Evolutionary conservation across 169 alveolate species (phyloP), one percentile per base, ranked within the genome.

Genomic region (Cryptosporidium muris): DNA sequence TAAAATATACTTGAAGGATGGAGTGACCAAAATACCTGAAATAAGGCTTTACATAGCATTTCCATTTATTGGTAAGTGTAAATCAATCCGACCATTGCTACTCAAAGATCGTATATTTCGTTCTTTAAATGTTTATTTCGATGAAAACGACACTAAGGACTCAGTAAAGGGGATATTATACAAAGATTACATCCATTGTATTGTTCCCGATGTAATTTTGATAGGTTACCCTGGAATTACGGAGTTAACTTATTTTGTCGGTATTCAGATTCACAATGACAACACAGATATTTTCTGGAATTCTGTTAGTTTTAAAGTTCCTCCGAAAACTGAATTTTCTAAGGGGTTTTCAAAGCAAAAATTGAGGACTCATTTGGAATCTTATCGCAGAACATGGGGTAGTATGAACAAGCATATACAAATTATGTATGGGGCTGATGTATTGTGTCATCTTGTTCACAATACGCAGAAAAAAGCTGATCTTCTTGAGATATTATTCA

Each of bases 291-390:
- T 45, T 47, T 34, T 14, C 9, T 64, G 80, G 80, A 64, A 64
- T 47, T 47, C 34, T 6, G 60, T 64, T 43, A 64, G 11, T 8
- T 47, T 60, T 45, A 64, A 64, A 45, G 40, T 45, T 12, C 80
- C 60, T 6, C 8, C 60, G 8, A 60, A 64, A 64, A 9, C 11
- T 16, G 80, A 64, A 42, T 47, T 64, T 6, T 16, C 34, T n/a
- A 64, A 64, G 3, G 80, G 80, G 40, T 64, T 64, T n/a, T 64
- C 80, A 64, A 64, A 64, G 34, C 16, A 45, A 25, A 60, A 40
- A n/a, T 47, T 64, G 43, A 64, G 48, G 5, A 40, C 9, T 6
- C 48, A 64, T 42, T 47, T 64, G 62, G 60, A 64, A 34, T 1
- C 48, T 12, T 64, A 64, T 45, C 7, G 60, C n/a, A 64, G 42